phyloP scores from a whole-genome alignment of 495 filamentous ascomycete genomes.

The Neurospora sp. region DNA sequence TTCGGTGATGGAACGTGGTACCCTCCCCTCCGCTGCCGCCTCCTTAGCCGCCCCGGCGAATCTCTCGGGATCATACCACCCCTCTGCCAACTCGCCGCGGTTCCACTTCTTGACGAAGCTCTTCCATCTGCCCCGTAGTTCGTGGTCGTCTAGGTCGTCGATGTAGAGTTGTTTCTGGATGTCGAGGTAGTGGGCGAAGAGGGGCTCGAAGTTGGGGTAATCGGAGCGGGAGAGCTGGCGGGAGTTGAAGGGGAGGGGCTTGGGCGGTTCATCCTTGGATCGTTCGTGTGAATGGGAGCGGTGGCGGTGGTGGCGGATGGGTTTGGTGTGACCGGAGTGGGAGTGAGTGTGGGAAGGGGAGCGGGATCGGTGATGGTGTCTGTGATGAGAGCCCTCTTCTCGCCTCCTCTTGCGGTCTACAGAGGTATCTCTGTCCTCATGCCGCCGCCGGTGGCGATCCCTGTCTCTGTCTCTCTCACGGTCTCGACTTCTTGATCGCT shows the following conservation, averaged over 20 bases:
- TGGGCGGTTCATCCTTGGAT: background rate
- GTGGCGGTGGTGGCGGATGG: too few species aligned
- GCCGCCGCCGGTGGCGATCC: background rate
- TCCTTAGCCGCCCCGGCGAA: conserved; percentile 35
- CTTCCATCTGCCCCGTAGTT: conserved; percentile 81
- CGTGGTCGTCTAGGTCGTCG: conserved; percentile 52
- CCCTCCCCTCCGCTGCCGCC: background rate
- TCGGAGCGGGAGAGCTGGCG: conserved; percentile 56
- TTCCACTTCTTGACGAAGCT: conserved; percentile 93
- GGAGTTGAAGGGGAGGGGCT: conserved; percentile 54
- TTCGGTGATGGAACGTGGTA: background rate
- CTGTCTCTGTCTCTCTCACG: background rate
- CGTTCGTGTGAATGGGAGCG: background rate
- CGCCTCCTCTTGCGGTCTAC: background rate
- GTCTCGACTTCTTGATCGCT: background rate
- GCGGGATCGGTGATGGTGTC: background rate
- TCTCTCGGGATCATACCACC: conserved; percentile 79
- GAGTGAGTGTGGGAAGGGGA: background rate
- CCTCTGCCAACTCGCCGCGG: conserved; percentile 78
- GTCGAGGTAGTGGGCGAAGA: conserved; percentile 83
- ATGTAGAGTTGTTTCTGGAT: conserved; percentile 71
- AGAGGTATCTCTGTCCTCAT: background rate
- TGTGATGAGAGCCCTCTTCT: background rate
- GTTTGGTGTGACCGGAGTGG: too few species aligned
- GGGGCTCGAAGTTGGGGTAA: conserved; percentile 47